Conservation (phyloP, 495 filamentous ascomycete species). For the Lophiostoma macrostomum region DNA sequence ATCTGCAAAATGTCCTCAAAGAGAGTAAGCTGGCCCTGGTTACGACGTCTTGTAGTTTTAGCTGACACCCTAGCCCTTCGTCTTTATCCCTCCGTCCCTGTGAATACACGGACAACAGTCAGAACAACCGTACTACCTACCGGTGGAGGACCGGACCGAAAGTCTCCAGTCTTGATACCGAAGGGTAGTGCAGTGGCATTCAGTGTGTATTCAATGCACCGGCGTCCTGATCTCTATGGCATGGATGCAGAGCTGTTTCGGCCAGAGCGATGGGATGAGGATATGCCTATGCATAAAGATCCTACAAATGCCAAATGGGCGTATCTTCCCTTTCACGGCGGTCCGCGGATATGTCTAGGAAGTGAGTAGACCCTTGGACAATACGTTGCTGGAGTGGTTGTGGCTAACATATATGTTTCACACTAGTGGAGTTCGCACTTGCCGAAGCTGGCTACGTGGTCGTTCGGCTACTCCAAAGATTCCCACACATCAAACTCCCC, state of each 20-base stretch:
- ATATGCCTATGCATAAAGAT: conserved; percentile 18
- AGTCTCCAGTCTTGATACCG: conserved; percentile 5
- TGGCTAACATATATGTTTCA: conserved; percentile 32
- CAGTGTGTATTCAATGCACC: conserved; percentile 12
- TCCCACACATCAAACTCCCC: conserved; percentile 36
- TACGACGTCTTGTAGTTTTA: neutral
- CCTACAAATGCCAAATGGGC: conserved; percentile 28
- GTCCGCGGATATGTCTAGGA: conserved; percentile 39
- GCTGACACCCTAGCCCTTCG: conserved; percentile 15
- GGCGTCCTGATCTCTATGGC: conserved; percentile 6
- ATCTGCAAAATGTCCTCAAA: conserved; percentile 21
- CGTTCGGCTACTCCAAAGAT: conserved; percentile 41
- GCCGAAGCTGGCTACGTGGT: conserved; percentile 44
- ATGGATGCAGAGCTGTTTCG: conserved; percentile 5
- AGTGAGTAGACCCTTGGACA: neutral
- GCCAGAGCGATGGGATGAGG: conserved; percentile 9
- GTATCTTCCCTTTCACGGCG: conserved; percentile 39
- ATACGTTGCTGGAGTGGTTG: conserved; percentile 33
- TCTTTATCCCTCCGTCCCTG: conserved; percentile 16
- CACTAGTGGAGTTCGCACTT: conserved; percentile 41
- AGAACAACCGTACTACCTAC: conserved; percentile 2
- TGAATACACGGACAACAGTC: conserved; percentile 10
- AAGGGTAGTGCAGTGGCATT: conserved; percentile 33
- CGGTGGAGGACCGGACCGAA: conserved; percentile 1
- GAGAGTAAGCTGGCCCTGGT: conserved; percentile 10